Percentiles rank a stretch among this genome's conserved stretches.
phyloP scores from a whole-genome alignment of 1,284 basidiomycete species.

The Coriolopsis trogii region DNA sequence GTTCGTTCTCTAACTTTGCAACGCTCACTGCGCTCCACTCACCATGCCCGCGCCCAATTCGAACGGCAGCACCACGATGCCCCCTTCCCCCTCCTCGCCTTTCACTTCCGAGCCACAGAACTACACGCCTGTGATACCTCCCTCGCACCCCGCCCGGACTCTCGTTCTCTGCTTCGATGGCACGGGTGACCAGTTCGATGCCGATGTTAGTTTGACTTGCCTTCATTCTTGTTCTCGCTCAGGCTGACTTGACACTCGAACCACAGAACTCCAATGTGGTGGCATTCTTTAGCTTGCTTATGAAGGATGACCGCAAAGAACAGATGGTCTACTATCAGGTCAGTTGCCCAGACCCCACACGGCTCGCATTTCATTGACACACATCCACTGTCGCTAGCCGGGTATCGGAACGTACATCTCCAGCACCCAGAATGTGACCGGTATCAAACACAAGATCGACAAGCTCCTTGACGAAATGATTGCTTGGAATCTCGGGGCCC shows the following conservation, averaged over 20 bases:
- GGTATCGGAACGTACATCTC: slow-evolving; percentile 56
- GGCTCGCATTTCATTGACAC: background rate
- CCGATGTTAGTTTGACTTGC: slow-evolving; percentile 41
- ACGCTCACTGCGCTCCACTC: too few relatives aligned
- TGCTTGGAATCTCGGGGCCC: slow-evolving; percentile 55
- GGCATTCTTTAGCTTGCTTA: slow-evolving; percentile 55
- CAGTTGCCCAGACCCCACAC: background rate
- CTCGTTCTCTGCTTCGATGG: slow-evolving; percentile 63
- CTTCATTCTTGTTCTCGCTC: background rate
- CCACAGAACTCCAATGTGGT: slow-evolving; percentile 63
- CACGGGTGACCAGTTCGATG: slow-evolving; percentile 58
- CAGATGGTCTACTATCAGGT: slow-evolving; percentile 71
- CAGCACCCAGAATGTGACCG: slow-evolving; percentile 47
- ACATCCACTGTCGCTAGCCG: slow-evolving; percentile 38
- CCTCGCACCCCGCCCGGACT: slow-evolving; percentile 34
- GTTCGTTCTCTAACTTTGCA: too few relatives aligned
- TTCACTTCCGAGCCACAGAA: too few relatives aligned
- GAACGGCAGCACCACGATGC: too few relatives aligned
- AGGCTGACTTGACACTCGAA: background rate
- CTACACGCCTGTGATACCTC: slow-evolving; percentile 33
- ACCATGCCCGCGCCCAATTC: too few relatives aligned
- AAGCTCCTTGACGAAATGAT: slow-evolving; percentile 52
- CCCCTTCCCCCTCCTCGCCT: too few relatives aligned
- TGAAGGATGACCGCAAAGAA: slow-evolving; percentile 49
- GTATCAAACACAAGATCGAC: slow-evolving; percentile 36